Evolutionary conservation across 257 asterid species (phyloP), one percentile per base, ranked within the genome.

Genomic region (Solanum megistacrolobum): DNA sequence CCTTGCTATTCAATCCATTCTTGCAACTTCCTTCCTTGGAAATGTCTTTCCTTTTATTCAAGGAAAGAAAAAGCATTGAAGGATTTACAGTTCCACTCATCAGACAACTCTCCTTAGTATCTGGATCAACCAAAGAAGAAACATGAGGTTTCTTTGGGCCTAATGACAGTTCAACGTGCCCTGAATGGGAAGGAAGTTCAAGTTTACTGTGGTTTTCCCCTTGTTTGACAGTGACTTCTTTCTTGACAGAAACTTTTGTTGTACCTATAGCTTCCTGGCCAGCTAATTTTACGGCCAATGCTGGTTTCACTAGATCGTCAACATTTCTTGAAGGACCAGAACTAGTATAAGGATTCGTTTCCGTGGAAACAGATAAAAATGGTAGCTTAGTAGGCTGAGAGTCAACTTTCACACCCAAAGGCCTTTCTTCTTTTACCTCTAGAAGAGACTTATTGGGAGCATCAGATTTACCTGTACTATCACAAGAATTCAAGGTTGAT

Each of bases 61-160:
- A 68, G 39, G 93, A 89, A 91, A 94, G 90, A 89, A 93, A 90
- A 89, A 92, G 78, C 89, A 89, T 52, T 16, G 96, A 89, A n/a
- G 93, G 89, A 91, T 92, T 97, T 71, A 90, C 72, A 78, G 87
- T 91, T 34, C 88, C 93, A n/a, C 93, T 71, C 72, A 32, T 87
- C 55, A 12, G 69, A 85, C 86, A 16, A 81, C 71, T 68, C 79
- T 60, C 87, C 88, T 86, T 91, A 38, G 52, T 29, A 58, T 68
- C 83, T 78, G 89, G 88, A 58, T 27, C 83, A 84, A 69, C 89
- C 91, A 78, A 58, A 86, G 84, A 88, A 82, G 91, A 78, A 87
- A 31, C 72, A 85, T 75, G 86, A 43, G 84, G 88, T 83, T 91
- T 88, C 79, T 92, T 90, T n/a, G 87, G 88, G 87, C 92, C 93